Evolutionary conservation across 352 stramenopile genomes (phyloP).

Genomic region (Globisporangium yorkense): DNA sequence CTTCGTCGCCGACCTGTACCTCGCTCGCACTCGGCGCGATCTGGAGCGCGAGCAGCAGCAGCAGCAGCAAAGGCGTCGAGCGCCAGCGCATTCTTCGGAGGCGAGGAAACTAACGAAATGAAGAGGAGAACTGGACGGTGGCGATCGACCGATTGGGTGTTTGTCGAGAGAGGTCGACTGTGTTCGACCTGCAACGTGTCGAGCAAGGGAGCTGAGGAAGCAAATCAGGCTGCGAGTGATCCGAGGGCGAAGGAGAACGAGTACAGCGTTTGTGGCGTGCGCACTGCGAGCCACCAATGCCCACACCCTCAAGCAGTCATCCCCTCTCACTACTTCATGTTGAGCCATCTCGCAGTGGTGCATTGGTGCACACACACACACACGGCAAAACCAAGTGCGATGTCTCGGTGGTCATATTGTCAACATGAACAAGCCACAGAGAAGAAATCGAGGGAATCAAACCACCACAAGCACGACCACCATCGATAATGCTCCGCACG

Average conservation of each 20-base stretch:
- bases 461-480: background rate
- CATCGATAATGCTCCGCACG: constrained; percentile 1
- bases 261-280: background rate
- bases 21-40: background rate
- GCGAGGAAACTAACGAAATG: background rate
- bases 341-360: background rate
- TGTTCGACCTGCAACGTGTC: too few relatives aligned
- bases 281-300: background rate
- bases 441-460: background rate
- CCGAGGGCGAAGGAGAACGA: background rate
- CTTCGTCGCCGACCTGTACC: background rate
- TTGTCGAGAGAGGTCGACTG: background rate
- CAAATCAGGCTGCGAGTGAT: background rate
- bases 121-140: background rate
- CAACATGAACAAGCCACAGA: background rate
- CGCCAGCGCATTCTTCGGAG: background rate
- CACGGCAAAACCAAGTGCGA: background rate
- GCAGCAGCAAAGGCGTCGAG: background rate
- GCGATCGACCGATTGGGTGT: background rate
- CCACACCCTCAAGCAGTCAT: background rate
- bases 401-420: too few relatives aligned
- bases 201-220: background rate
- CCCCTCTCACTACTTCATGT: background rate
- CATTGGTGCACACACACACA: background rate
- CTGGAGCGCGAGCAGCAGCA: background rate